Evolutionary conservation across 2,329 filamentous ascomycete species (phyloP), one percentile per base, ranked within the genome.

Genomic region (Botrytis galanthina): DNA sequence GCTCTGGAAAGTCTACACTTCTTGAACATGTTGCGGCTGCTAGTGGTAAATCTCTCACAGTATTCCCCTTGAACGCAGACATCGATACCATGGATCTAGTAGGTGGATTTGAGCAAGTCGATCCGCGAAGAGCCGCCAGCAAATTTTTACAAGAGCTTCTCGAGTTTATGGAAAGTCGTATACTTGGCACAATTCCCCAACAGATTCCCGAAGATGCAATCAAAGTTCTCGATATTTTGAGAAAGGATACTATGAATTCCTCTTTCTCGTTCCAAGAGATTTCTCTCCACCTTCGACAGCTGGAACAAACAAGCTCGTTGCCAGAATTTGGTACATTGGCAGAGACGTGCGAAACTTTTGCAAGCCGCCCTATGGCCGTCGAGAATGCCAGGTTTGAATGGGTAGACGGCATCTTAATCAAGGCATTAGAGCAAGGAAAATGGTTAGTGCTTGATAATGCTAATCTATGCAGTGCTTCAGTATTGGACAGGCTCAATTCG

Each of bases 361-460:
- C 91, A 4, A 82, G 86, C 37, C 83, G 85, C 7, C 86, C 90
- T 1, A 83, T 87, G 46, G 83, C 85, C 3, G 87, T 93, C 37
- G 89, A 91, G 35, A 91, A 91, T 75, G 93, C 94, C 35, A 91
- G 92, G 3, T 99, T 99, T 80, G 94, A 97, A 81, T 99, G 96
- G 96, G 90, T 97, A 2, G 95, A 99, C 81, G 96, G 97, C 73
- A 89, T 97, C 66, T 90, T 99, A 61, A 92, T 98, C 66, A 92
- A 94, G 78, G 95, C 96, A 60, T 86, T 98, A 18, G 88, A 97
- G 79, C 86, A 91, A 77, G 96, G 96, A 22, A 89, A 94, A 75
- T 99, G 96, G 96, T 86, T 99, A 29, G 91, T 99, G 18, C 89
- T 99, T 35, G 96, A 99, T 82, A 98, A 99, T 82, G 96, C 97